A percentile compares a stretch with the other conserved stretches of the same genome.
Evolutionary conservation across 352 stramenopile species (phyloP).

Genomic region (Phytopythium aichiense): DNA sequence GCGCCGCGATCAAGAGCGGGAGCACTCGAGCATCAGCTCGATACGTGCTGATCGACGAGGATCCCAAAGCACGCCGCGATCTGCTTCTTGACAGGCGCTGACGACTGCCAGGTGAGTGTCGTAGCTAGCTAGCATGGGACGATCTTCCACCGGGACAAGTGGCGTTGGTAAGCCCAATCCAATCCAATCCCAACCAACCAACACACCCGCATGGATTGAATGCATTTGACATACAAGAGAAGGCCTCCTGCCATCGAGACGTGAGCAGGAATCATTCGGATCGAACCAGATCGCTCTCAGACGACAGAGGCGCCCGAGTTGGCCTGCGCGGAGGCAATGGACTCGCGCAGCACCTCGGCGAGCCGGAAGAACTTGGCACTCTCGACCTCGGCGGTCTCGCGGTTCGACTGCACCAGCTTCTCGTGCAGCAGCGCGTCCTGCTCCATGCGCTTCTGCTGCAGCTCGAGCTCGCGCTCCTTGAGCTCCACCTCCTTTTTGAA

Average conservation of each 20-base stretch:
- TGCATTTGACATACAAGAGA: not conserved
- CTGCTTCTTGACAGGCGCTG: not conserved
- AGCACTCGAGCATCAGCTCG: not conserved
- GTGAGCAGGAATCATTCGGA: not conserved
- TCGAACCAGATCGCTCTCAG: constrained; percentile 4
- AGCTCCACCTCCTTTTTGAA: constrained; percentile 78
- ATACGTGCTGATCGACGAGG: not conserved
- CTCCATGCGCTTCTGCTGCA: constrained; percentile 61
- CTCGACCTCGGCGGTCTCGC: constrained; percentile 44
- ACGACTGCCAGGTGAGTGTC: not conserved
- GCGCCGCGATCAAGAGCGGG: not conserved
- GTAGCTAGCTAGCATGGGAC: no score
- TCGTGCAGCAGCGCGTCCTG: constrained; percentile 56
- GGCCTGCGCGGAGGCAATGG: constrained; percentile 29
- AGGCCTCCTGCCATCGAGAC: not conserved
- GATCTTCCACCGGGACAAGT: no score
- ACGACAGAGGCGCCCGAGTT: constrained; percentile 33
- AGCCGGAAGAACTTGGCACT: constrained; percentile 56
- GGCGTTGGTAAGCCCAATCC: no score
- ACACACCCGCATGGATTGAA: not conserved
- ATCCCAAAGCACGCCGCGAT: not conserved
- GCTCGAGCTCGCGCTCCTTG: constrained; percentile 55
- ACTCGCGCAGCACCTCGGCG: constrained; percentile 53
- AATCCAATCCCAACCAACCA: not conserved
- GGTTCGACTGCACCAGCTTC: constrained; percentile 39